phyloP scores from a whole-genome alignment of 495 filamentous ascomycete genomes.

The Talaromyces trachyspermus region DNA sequence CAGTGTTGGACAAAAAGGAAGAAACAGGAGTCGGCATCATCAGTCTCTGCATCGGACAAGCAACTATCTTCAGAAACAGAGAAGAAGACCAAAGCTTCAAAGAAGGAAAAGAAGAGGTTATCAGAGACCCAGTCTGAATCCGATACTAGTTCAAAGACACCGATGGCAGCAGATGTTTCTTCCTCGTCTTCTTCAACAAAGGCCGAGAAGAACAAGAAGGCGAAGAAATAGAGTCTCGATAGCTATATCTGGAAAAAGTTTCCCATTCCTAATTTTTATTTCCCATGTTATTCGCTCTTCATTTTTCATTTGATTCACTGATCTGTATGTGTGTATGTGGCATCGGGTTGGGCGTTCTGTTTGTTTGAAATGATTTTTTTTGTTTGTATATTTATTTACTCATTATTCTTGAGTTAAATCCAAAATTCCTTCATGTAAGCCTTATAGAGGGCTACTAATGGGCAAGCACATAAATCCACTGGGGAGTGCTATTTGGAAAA shows the following conservation, averaged over 20 bases:
- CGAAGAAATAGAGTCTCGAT: conserved; percentile 21
- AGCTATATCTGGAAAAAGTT: conserved; percentile 10
- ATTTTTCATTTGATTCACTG: background rate
- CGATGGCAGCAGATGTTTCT: background rate
- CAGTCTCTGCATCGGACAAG: conserved; percentile 12
- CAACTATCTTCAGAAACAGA: conserved; percentile 6
- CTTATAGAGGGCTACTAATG: no score
- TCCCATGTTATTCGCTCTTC: no score
- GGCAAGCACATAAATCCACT: no score
- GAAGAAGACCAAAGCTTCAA: conserved; percentile 5
- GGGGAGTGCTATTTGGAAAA: no score
- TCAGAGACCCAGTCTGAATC: conserved; percentile 22
- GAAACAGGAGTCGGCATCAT: conserved; percentile 9
- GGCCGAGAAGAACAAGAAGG: conserved; percentile 23
- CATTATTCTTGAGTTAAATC: conserved; percentile 19
- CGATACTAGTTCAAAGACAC: background rate
- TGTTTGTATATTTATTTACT: conserved; percentile 14
- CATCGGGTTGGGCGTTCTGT: background rate
- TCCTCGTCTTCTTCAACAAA: conserved; percentile 4
- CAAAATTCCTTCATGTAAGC: no score
- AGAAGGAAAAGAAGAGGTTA: conserved; percentile 13
- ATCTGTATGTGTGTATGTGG: background rate
- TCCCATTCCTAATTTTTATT: background rate
- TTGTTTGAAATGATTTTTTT: conserved; percentile 5
- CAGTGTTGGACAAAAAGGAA: conserved; percentile 35